Evolutionary conservation across 2,329 filamentous ascomycete species (phyloP).

Genomic region (Penicillium sp.): DNA sequence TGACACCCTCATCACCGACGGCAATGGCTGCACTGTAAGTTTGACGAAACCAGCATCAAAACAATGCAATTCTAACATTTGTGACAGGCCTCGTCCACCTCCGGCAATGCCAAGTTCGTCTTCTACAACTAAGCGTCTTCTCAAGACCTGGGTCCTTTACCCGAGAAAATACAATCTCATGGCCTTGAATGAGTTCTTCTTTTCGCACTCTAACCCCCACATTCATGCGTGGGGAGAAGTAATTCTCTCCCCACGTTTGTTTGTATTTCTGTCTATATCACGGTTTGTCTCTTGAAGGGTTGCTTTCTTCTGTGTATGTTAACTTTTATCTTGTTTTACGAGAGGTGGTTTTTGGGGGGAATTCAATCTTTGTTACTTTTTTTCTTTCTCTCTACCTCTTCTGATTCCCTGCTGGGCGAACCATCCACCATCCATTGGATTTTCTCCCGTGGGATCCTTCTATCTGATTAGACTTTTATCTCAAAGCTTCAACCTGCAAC

Average conservation of each 20-base stretch:
- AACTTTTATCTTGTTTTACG: conserved; percentile 33
- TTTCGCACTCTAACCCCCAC: neutral
- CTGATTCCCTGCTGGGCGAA: neutral
- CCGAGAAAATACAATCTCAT: conserved; percentile 15
- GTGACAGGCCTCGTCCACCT: conserved; percentile 53
- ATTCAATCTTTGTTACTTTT: conserved; percentile 32
- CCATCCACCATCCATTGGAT: too few relatives aligned
- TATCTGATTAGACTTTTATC: conserved; percentile 3
- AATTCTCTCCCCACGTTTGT: conserved; percentile 16
- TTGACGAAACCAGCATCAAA: neutral
- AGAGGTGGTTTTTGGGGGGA: conserved; percentile 31
- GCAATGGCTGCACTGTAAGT: conserved; percentile 81
- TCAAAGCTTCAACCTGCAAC: neutral
- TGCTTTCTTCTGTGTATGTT: conserved; percentile 43
- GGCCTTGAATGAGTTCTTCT: conserved; percentile 16
- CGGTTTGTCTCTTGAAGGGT: conserved; percentile 34
- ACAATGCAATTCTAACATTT: neutral
- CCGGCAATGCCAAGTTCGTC: conserved; percentile 56
- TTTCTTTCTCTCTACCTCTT: conserved; percentile 22
- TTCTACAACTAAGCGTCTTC: conserved; percentile 36
- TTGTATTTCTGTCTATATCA: conserved; percentile 32
- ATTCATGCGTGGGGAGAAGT: conserved; percentile 2
- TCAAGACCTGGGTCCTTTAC: conserved; percentile 1
- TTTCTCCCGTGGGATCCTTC: neutral
- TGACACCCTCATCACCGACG: conserved; percentile 40